phyloP scores from a whole-genome alignment of 371 early-diverging fungal species.

The Rhizopus delemar region DNA sequence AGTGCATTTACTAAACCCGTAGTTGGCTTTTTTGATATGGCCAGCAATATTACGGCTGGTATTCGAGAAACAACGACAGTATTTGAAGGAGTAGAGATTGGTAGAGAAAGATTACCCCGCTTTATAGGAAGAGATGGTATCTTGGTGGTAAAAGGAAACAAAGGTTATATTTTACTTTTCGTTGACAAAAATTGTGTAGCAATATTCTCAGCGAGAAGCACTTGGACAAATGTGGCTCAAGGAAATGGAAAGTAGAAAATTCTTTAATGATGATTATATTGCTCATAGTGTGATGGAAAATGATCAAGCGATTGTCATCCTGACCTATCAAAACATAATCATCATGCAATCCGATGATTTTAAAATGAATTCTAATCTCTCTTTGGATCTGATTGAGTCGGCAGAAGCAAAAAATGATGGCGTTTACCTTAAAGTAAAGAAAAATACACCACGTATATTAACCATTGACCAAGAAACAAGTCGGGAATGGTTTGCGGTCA shows the following conservation, averaged over 20 bases:
- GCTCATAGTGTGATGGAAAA: constrained; percentile 65
- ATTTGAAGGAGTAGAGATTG: constrained; percentile 75
- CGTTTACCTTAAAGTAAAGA: constrained; percentile 22
- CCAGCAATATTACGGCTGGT: constrained; percentile 78
- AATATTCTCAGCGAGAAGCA: constrained; percentile 83
- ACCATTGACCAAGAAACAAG: constrained; percentile 22
- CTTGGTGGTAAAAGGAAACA: constrained; percentile 45
- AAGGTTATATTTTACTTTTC: no score
- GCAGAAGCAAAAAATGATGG: constrained; percentile 14
- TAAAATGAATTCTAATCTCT: constrained; percentile 60
- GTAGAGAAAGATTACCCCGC: constrained; percentile 85
- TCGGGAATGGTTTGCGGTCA: constrained; percentile 26
- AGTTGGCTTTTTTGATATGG: constrained; percentile 85
- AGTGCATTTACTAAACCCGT: constrained; percentile 86
- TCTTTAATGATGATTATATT: constrained; percentile 79
- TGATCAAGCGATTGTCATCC: constrained; percentile 64
- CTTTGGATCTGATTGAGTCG: constrained; percentile 22
- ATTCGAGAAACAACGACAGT: constrained; percentile 96
- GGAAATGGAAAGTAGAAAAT: constrained; percentile 77
- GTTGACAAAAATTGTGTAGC: constrained; percentile 19
- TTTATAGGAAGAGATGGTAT: constrained; percentile 85
- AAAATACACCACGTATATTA: constrained; percentile 2
- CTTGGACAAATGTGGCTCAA: constrained; percentile 91
- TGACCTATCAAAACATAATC: constrained; percentile 67
- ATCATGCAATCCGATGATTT: constrained; percentile 59